Evolutionary conservation across 108 stramenopile genomes (phyloP).

Genomic region (Hondaea fermentalgiana): DNA sequence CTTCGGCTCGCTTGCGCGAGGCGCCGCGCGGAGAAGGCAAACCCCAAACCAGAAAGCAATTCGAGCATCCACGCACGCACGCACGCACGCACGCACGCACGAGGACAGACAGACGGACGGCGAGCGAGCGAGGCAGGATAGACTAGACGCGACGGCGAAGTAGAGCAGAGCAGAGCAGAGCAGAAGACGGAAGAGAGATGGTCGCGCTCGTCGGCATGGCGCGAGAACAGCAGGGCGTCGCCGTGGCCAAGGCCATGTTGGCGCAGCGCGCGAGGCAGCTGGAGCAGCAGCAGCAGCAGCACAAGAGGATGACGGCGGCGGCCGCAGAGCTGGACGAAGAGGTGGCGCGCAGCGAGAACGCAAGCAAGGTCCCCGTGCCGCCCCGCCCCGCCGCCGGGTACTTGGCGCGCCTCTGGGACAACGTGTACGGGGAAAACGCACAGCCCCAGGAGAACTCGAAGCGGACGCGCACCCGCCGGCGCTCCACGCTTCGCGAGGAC

Average conservation of each 20-base stretch:
- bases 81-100: too few relatives aligned
- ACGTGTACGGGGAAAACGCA: not conserved
- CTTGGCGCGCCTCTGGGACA: not conserved
- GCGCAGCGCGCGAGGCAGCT: not conserved
- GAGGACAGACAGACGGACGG: not conserved
- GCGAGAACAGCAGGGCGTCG: not conserved
- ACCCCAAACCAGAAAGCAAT: not conserved
- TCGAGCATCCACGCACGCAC: not conserved
- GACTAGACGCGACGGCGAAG: not conserved
- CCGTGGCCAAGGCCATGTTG: not conserved
- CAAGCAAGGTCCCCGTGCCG: not conserved
- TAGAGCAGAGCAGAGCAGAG: not conserved
- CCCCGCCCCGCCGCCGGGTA: not conserved
- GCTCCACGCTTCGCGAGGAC: not conserved
- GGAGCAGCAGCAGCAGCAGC: not conserved
- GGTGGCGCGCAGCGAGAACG: too few relatives aligned
- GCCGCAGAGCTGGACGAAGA: not conserved
- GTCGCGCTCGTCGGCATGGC: not conserved
- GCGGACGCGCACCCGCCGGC: not conserved
- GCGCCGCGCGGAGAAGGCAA: not conserved
- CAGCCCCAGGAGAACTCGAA: not conserved
- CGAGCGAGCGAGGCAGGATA: not conserved
- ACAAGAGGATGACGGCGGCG: not conserved
- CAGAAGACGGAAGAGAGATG: not conserved
- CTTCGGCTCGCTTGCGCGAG: too few relatives aligned